Conservation (phyloP, 2,329 filamentous ascomycete genomes). For the Arachnomyces sp. region DNA sequence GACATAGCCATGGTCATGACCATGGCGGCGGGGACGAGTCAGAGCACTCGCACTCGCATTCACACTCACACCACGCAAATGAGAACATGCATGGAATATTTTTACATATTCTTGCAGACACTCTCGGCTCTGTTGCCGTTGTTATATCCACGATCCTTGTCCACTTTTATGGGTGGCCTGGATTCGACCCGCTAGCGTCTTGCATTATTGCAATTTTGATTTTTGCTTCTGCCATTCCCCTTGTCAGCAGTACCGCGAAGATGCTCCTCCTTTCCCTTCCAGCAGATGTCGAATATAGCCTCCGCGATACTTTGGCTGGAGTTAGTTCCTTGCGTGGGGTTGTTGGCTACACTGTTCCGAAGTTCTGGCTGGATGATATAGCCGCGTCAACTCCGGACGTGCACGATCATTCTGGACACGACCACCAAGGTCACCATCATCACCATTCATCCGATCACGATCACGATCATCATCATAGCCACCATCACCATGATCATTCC, state of each 20-base stretch:
- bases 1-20: conserved; percentile 36
- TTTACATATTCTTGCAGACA: conserved; percentile 88
- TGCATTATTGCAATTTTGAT: conserved; percentile 91
- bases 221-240: conserved; percentile 80
- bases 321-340: conserved; percentile 78
- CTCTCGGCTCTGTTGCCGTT: conserved; percentile 86
- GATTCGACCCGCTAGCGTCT: conserved; percentile 90
- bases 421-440: conserved; percentile 20
- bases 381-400: conserved; percentile 33
- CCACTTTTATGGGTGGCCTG: conserved; percentile 79
- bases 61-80: conserved; percentile 59
- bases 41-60: neutral
- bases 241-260: conserved; percentile 77
- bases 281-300: conserved; percentile 74
- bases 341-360: conserved; percentile 73
- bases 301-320: conserved; percentile 78
- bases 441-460: conserved; percentile 17
- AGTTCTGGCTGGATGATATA: conserved; percentile 84
- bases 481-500: conserved; percentile 23
- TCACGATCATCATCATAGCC: conserved; percentile 22
- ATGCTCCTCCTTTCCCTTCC: conserved; percentile 78
- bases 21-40: conserved; percentile 23
- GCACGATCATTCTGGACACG: conserved; percentile 33
- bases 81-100: conserved; percentile 99
- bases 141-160: conserved; percentile 87